Evolutionary conservation across 345 rosid genomes (phyloP).

Genomic region (Eucalyptus sp.): DNA sequence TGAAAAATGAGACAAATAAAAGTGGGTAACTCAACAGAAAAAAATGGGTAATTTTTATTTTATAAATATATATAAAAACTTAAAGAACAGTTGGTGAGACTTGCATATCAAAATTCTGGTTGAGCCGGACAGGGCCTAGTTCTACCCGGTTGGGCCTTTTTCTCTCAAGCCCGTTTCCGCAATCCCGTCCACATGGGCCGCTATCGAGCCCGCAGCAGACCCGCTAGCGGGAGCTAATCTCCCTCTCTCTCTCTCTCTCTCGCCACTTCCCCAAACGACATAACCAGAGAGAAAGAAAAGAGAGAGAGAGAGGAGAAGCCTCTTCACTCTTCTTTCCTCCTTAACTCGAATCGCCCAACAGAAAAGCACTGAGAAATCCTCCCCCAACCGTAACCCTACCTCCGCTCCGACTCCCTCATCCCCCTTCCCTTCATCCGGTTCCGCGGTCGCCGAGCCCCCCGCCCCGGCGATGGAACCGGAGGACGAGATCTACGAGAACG

Average conservation of each 20-base stretch:
- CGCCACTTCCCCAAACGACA: neutral
- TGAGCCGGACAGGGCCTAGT: neutral
- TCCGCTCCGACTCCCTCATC: neutral
- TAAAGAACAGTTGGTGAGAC: neutral
- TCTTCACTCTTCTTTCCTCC: neutral
- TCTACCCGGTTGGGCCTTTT: neutral
- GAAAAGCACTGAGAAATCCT: neutral
- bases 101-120: neutral
- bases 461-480: constrained; percentile 47
- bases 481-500: constrained; percentile 53
- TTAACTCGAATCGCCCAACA: neutral
- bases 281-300: neutral
- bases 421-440: neutral
- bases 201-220: neutral
- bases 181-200: neutral
- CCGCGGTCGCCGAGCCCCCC: neutral
- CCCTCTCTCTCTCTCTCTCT: neutral
- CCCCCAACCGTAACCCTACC: neutral
- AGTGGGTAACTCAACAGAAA: neutral
- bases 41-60: neutral
- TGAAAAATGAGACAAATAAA: neutral
- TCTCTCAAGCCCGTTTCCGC: neutral
- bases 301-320: neutral
- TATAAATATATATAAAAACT: neutral
- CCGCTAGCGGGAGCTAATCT: neutral